phyloP scores from a whole-genome alignment of 164 flowering plant species.

The Magnolia kwangsiensis region DNA sequence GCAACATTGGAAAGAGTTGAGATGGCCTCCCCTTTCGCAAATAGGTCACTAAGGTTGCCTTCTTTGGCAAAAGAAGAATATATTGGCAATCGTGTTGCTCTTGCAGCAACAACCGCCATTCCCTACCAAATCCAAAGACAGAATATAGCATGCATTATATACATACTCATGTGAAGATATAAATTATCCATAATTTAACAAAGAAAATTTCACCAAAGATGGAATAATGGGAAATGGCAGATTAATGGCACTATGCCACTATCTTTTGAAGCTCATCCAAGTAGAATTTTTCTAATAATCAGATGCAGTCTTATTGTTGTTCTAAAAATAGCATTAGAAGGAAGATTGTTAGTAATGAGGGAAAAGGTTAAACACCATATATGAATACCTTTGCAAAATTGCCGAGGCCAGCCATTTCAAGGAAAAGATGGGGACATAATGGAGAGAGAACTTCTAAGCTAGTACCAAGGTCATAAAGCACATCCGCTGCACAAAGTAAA shows the following conservation, averaged over 20 bases:
- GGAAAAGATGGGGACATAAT: slow-evolving; percentile 88
- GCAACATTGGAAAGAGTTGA: slow-evolving; percentile 88
- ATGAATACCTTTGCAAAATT: slow-evolving; percentile 86
- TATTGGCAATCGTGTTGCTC: slow-evolving; percentile 92
- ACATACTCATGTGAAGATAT: neutral
- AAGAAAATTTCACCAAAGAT: neutral
- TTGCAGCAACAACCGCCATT: slow-evolving; percentile 98
- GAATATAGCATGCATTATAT: neutral
- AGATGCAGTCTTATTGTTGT: neutral
- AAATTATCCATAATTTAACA: neutral
- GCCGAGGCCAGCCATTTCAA: slow-evolving; percentile 96
- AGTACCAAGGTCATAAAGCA: slow-evolving; percentile 90
- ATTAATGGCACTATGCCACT: neutral
- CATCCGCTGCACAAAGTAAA: slow-evolving; percentile 72
- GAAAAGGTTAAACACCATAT: neutral
- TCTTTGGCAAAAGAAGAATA: slow-evolving; percentile 99
- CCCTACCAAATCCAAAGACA: slow-evolving; percentile 49
- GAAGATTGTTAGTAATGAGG: neutral
- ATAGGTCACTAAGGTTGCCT: slow-evolving; percentile 94
- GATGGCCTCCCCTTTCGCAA: slow-evolving; percentile 97
- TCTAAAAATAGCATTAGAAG: neutral
- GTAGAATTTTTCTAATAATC: neutral
- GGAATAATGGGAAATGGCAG: neutral
- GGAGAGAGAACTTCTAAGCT: slow-evolving; percentile 97
- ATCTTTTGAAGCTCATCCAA: neutral